Percentiles rank a stretch among this genome's conserved stretches.
phyloP scores from a whole-genome alignment of 768 basidiomycete species.

The Porphyrellus cyaneotinctus region DNA sequence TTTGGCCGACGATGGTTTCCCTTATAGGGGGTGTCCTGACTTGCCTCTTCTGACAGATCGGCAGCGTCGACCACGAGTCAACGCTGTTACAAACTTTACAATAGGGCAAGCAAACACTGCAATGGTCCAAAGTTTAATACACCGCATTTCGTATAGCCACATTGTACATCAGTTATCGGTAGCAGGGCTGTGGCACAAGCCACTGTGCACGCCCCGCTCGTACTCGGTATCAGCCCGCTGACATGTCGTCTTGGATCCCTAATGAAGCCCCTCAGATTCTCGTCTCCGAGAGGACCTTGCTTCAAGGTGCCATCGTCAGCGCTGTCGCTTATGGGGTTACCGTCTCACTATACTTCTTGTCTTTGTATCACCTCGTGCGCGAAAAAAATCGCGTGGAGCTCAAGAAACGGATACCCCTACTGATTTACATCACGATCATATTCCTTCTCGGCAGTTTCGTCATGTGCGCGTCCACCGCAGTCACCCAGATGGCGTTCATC shows the following conservation, averaged over 20 bases:
- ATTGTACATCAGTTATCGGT: no score
- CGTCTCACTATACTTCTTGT: constrained; percentile 4
- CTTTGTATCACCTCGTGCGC: constrained; percentile 7
- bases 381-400: not conserved
- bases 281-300: constrained; percentile 19
- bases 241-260: constrained; percentile 18
- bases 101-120: no score
- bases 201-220: no score
- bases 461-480: constrained; percentile 12
- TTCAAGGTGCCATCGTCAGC: constrained; percentile 12
- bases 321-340: constrained; percentile 7
- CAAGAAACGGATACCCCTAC: constrained; percentile 1
- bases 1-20: no score
- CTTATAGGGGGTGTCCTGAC: no score
- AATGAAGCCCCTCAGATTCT: constrained; percentile 7
- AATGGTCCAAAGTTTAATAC: no score
- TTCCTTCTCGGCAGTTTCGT: constrained; percentile 16
- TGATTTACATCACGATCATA: constrained; percentile 4
- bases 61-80: no score
- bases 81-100: no score
- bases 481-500: constrained; percentile 29
- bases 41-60: no score
- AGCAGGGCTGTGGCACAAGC: no score
- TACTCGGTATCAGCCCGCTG: not conserved
- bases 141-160: no score